Base-by-base conservation (phyloP, 2,329 filamentous ascomycete genomes). In the Phialocephala sp. region DNA sequence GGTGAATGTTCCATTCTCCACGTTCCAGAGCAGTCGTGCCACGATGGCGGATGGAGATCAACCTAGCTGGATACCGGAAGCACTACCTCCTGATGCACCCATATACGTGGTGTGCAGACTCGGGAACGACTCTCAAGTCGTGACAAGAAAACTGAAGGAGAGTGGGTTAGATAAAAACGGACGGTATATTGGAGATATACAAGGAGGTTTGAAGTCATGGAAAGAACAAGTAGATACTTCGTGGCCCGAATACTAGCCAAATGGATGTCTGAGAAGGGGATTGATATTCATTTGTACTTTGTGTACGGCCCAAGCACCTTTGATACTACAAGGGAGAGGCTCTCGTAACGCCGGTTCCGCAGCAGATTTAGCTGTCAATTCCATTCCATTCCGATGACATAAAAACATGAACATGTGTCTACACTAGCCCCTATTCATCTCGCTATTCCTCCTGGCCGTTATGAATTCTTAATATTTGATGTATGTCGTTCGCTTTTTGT, bases 51-150 rank as follows among this genome's bases (percentile, higher is more conserved):
- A 68, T 24, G 43, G 64, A 60, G 32, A 73, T 63, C 41, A 56
- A 20, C 69, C 70, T 20, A 18, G 24, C 8, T 82, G 81, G 77
- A 72, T 85, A 18, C 81, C 82, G 0, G 68, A 74, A 0, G 75
- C 78, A 1, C 43, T 83, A 0, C 68, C 77, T 0, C 66, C 73
- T 1, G 78, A 84, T 37, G 80, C 81, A 2, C 85, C 89, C 0
- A 87, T 95, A 24, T 91, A 91, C 66, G 79, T 93, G 0, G 83
- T 95, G 0, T 95, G 92, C 70, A 83, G 91, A 36, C 81, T 91
- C 1, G 92, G 92, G 0, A 92, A 94, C 68, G 91, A 95, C 76
- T 94, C 91, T 12, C 92, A 94, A 74, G 71, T 92, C 22, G 88
- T 88, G 0, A 84, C 88, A 0, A 84, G 81, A 71, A 89, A 86